Evolutionary conservation across 495 filamentous ascomycete species (phyloP).

Genomic region (Patellaria atrata): DNA sequence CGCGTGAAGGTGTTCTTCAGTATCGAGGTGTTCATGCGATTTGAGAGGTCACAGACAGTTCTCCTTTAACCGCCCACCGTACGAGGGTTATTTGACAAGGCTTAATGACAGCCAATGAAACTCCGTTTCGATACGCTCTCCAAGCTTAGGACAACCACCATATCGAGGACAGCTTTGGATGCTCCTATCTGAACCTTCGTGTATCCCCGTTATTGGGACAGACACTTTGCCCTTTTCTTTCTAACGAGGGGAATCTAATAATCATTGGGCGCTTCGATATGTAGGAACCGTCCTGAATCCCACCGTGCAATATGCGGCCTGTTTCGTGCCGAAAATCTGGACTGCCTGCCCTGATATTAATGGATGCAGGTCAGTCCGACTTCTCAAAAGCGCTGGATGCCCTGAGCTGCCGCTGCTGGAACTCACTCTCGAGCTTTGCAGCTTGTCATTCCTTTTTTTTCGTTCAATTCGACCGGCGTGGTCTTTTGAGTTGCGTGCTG

Average conservation of each 20-base stretch:
- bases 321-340: constrained; percentile 4
- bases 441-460: constrained; percentile 6
- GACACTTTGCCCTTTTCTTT: too few relatives aligned
- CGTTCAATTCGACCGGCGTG: background rate
- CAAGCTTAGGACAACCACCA: background rate
- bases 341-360: constrained; percentile 1
- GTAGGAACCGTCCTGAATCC: constrained; percentile 4
- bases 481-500: background rate
- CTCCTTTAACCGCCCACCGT: too few relatives aligned
- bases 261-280: constrained; percentile 10
- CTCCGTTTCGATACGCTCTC: background rate
- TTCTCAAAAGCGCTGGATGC: constrained; percentile 1
- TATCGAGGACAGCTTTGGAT: too few relatives aligned
- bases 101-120: too few relatives aligned
- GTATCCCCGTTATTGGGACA: constrained; percentile 7
- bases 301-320: constrained; percentile 1
- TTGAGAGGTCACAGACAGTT: too few relatives aligned
- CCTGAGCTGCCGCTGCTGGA: constrained; percentile 8
- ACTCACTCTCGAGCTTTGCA: constrained; percentile 2
- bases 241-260: too few relatives aligned
- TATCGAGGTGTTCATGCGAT: too few relatives aligned
- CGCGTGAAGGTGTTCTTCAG: too few relatives aligned
- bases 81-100: too few relatives aligned
- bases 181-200: constrained; percentile 1
- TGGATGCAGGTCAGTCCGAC: too few relatives aligned